A percentile compares a stretch with the other conserved stretches of the same genome.
Evolutionary conservation across 805 yeast species (phyloP).

Genomic region (Zygosaccharomyces siamensis): DNA sequence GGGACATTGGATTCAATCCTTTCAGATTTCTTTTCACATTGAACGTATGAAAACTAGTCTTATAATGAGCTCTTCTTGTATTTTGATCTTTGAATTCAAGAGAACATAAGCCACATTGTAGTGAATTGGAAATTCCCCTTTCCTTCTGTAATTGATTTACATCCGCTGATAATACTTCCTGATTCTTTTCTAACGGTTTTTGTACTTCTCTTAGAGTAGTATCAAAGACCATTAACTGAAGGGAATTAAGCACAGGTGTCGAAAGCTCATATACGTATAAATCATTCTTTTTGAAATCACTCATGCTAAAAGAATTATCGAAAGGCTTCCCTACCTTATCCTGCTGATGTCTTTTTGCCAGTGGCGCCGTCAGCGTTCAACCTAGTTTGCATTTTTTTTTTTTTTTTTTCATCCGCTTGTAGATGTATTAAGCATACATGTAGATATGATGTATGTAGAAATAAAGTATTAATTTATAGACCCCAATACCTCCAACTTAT

Average conservation of each 20-base stretch:
- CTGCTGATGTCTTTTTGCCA: background rate
- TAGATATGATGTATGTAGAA: too few relatives aligned
- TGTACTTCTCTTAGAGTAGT: conserved; percentile 40
- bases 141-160: conserved; percentile 10
- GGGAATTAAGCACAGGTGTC: conserved; percentile 38
- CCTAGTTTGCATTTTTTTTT: background rate
- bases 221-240: conserved; percentile 54
- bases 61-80: conserved; percentile 43
- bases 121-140: conserved; percentile 7
- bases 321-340: background rate
- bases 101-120: conserved; percentile 27
- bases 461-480: background rate
- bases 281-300: conserved; percentile 30
- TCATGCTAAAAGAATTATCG: background rate
- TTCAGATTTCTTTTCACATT: conserved; percentile 52
- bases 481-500: background rate
- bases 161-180: background rate
- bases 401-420: too few relatives aligned
- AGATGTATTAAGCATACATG: too few relatives aligned
- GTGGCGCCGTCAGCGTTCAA: background rate
- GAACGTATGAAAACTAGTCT: conserved; percentile 53
- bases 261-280: conserved; percentile 49
- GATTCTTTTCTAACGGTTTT: background rate
- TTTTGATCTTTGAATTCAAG: conserved; percentile 16
- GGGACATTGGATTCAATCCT: conserved; percentile 45